phyloP scores from a whole-genome alignment of 176 grass and related monocot genomes.

The Oryza coarctata region DNA sequence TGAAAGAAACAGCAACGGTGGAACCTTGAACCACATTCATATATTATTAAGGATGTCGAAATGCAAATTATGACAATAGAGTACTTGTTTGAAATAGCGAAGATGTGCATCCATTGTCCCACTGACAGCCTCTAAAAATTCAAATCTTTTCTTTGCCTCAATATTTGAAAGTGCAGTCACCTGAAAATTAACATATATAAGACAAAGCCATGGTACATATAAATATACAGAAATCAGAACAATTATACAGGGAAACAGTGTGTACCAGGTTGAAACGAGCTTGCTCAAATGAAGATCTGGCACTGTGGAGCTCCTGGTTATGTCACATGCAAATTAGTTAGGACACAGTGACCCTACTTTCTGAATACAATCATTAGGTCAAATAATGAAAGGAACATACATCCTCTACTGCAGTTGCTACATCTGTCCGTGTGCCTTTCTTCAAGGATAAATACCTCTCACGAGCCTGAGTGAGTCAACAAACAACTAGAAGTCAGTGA shows the following conservation, averaged over 20 bases:
- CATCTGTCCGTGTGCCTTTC: conserved; percentile 85
- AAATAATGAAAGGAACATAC: conserved; percentile 47
- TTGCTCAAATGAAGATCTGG: conserved; percentile 99
- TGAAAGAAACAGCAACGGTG: conserved; percentile 47
- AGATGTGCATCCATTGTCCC: conserved; percentile 99
- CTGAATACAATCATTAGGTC: background rate
- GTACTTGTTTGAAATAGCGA: conserved; percentile 99
- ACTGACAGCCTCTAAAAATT: conserved; percentile 99
- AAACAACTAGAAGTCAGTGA: conserved; percentile 14
- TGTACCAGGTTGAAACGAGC: conserved; percentile 88
- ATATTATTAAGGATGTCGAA: conserved; percentile 29
- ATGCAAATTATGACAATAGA: conserved; percentile 27
- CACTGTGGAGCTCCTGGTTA: conserved; percentile 81
- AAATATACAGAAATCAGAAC: conserved; percentile 10
- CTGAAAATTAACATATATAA: conserved; percentile 41
- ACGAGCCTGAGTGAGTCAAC: conserved; percentile 57
- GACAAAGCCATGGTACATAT: conserved; percentile 18
- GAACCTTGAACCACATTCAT: conserved; percentile 19
- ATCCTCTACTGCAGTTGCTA: conserved; percentile 89
- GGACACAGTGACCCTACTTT: conserved; percentile 24
- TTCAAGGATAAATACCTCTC: conserved; percentile 92
- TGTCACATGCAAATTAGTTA: conserved; percentile 30
- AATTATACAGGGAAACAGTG: background rate
- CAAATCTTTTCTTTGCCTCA: conserved; percentile 97
- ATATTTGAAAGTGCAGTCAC: conserved; percentile 97